Base-by-base conservation (phyloP, 2,329 filamentous ascomycete species). In the Colletotrichum neosansevieriae region DNA sequence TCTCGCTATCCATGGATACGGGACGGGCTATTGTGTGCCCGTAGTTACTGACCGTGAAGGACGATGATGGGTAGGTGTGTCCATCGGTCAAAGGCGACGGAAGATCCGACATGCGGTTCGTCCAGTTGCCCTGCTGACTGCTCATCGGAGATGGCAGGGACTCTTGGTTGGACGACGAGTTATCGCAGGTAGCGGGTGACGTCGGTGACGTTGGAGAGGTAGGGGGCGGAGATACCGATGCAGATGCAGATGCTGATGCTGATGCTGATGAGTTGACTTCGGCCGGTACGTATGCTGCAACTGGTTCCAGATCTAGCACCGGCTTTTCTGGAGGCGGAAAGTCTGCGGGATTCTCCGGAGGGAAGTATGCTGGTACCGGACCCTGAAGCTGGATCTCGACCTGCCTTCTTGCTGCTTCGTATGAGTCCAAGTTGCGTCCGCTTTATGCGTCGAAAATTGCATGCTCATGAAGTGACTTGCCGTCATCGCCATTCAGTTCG, bases 351-450 rank as follows among this genome's bases (percentile, higher is more conserved):
- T 74, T 76, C 36, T 73, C 71, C 0, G 81, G 79, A n/a, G 83
- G 83, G 0, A 78, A 78, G 71, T 87, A 87, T 9, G 80, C 80
- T 4, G 85, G 84, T 6, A 84, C 81, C 1, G 84, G 83, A 0
- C 85, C 83, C 69, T 83, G 82, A 32, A 86, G 79, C 67, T 86
- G 84, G 53, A 81, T 79, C 15, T 86, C 84, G 34, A 88, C 73
- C 74, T 86, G 88, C 64, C 81, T 79, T 67, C 82, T 79, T 0
- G 84, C 83, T 12, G 81, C 72, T 65, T 89, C 85, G 68, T 89
- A 89, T 1, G 83, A 78, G 47, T 79, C 84, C 40, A 84, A 66
- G 19, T 76, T 76, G 3, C 80, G 76, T 0, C 79, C 77, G 36
- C 80, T 79, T 24, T 82, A 79, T 0, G 79, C 80, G 1, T 80